Base-by-base conservation (phyloP, 2,329 filamentous ascomycete species). In the Aspergillus sp. region DNA sequence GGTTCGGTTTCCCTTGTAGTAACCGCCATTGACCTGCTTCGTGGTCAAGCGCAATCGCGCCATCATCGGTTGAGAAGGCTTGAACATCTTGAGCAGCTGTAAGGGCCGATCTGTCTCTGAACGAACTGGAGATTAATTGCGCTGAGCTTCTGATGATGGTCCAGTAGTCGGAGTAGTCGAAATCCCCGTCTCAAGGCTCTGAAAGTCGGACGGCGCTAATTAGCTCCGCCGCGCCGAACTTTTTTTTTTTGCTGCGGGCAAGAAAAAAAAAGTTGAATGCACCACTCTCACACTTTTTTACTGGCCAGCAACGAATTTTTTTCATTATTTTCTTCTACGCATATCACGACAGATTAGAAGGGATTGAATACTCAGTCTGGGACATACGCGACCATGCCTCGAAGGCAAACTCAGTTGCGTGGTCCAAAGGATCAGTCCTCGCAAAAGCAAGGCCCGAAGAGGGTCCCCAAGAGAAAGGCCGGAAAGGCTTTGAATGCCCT, bases 1-100 rank as follows among this genome's bases (percentile, higher is more conserved):
- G 1, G 89, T 85, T 37, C 90, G 79, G 59, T 86, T 96, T 64
- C 93, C 93, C 77, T 97, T 97, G 82, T 98, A 98, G 81, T 85
- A 98, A 56, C 90, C 91, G 64, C 89, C 88, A 66, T 86, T 87
- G 65, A 91, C 85, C 69, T 93, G 85, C 72, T 98, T 98, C 55
- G 91, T 95, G 9, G 88, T 96, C 61, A 98, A 80, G 62, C 91
- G 89, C 68, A 89, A 79, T 45, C 80, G 78, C 64, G 82, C 75
- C 57, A 78, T 77, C 59, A 95, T 82, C 30, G 67, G 61, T 43
- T 64, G 56, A 33, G 71, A 66, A 31, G 71, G 67, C 52, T 68
- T 71, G 49, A 73, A 67, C 66, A 70, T 69, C 35, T 47, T 61
- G 47, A 38, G 37, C 37, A 46, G 37, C 19, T 38, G 36, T 41